phyloP scores from a whole-genome alignment of 306 rosid species.

The Quercus ilex region DNA sequence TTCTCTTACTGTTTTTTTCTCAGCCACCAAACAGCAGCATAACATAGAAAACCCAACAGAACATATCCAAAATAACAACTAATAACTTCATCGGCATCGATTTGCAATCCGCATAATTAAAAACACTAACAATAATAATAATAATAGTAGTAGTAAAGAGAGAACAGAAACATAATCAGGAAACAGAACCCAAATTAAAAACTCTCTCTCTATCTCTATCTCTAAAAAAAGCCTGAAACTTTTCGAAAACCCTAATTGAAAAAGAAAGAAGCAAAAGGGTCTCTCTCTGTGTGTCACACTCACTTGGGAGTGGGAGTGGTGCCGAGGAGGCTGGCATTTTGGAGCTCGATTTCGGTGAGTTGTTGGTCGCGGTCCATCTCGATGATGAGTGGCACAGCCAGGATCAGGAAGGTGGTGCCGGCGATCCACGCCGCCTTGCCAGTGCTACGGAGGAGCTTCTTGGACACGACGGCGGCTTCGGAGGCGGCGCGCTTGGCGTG shows the following conservation, averaged over 20 bases:
- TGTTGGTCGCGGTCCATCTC: slow-evolving; percentile 99
- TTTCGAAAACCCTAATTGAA: not conserved
- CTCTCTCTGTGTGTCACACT: too few relatives aligned
- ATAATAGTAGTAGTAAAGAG: too few relatives aligned
- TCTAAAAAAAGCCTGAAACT: not conserved
- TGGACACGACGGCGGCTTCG: slow-evolving; percentile 58
- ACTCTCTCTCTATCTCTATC: not conserved
- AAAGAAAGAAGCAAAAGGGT: too few relatives aligned
- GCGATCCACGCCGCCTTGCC: slow-evolving; percentile 97
- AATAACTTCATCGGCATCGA: too few relatives aligned
- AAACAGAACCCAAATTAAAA: not conserved
- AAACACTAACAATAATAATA: too few relatives aligned
- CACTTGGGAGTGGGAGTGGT: slow-evolving; percentile 21
- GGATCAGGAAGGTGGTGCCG: slow-evolving; percentile 79
- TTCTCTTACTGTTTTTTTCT: not conserved
- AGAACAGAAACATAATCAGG: too few relatives aligned
- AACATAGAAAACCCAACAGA: not conserved
- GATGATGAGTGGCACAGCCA: slow-evolving; percentile 82
- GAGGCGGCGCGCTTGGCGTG: slow-evolving; percentile 62
- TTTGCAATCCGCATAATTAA: too few relatives aligned
- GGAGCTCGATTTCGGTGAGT: slow-evolving; percentile 83
- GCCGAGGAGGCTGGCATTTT: slow-evolving; percentile 91
- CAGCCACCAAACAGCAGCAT: not conserved
- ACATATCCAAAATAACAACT: not conserved
- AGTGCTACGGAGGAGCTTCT: slow-evolving; percentile 81